Evolutionary conservation across 805 yeast species (phyloP), one percentile per base, ranked within the genome.

Genomic region (Kurtzmaniella fragi): DNA sequence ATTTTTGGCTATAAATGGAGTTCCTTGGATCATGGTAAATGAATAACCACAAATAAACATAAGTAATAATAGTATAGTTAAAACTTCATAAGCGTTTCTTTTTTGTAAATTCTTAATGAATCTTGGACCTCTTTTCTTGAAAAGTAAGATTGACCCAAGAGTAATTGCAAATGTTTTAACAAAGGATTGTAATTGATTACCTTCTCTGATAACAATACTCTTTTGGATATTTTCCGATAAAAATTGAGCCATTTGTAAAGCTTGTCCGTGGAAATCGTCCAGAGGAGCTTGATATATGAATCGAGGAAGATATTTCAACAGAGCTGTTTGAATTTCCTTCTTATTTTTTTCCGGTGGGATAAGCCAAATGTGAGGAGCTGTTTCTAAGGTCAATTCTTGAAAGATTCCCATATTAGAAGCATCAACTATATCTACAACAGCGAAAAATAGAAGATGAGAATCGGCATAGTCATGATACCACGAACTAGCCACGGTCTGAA

Each of bases 321-420:
- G 30, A 10, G 23, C 28, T 17, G 25, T 20, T 20, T 20, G 25
- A n/a, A 17, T 15, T 11, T 17, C 39, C 31, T 33, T 48, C 6
- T 43, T 46, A 7, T 41, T 34, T 5, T 53, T 35, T 20, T 58
- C 51, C 3, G 79, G 83, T 3, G 89, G 88, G 40, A 76, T 70
- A 2, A 83, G 62, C 78, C 88, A 77, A n/a, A 82, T 47, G 42
- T 77, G 80, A 1, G 95, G 93, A 3, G 82, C 77, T 2, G 76
- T 62, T 2, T 58, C 58, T 40, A 84, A 50, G 2, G 61, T 55
- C 38, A 80, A 48, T 8, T 60, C 56, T 17, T 60, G 53, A 42
- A 76, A 73, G 17, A 73, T 49, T 3, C 55, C 50, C 9, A 59
- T 42, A 47, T 80, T 80, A 2, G 62, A 53, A 2, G 52, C 46